phyloP scores from a whole-genome alignment of 768 basidiomycete genomes.

The Cystobasidium tubakii region DNA sequence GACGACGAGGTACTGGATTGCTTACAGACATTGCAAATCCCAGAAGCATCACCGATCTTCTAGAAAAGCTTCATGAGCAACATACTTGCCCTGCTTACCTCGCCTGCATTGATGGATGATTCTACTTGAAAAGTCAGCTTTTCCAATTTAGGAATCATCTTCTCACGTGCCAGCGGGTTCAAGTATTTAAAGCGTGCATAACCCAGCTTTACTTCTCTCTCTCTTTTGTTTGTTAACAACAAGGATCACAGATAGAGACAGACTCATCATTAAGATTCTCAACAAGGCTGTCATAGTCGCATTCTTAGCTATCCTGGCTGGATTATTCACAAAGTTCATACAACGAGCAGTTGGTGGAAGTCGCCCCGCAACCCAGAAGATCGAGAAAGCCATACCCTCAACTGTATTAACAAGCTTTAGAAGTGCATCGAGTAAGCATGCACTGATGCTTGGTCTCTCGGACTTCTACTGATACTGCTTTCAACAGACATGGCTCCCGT shows the following conservation, averaged over 20 bases:
- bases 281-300: constrained; percentile 5
- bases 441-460: not conserved
- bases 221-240: not conserved
- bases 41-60: too few species aligned
- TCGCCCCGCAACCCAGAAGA: not conserved
- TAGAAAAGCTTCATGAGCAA: too few species aligned
- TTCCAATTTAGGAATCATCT: not conserved
- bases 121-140: not conserved
- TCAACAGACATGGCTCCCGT: constrained; percentile 14
- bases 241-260: not conserved
- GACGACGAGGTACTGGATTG: too few species aligned
- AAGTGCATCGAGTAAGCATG: not conserved
- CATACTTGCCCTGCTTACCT: too few species aligned
- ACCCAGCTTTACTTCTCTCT: not conserved
- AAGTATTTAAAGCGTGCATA: not conserved
- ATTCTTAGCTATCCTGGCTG: constrained; percentile 18
- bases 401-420: not conserved
- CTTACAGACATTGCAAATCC: too few species aligned
- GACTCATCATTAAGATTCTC: not conserved
- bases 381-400: not conserved
- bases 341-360: not conserved
- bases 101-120: too few species aligned
- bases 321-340: not conserved
- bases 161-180: not conserved
- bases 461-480: not conserved